Evolutionary conservation across 2,329 filamentous ascomycete species (phyloP).

Genomic region (Pseudogymnoascus sp.): DNA sequence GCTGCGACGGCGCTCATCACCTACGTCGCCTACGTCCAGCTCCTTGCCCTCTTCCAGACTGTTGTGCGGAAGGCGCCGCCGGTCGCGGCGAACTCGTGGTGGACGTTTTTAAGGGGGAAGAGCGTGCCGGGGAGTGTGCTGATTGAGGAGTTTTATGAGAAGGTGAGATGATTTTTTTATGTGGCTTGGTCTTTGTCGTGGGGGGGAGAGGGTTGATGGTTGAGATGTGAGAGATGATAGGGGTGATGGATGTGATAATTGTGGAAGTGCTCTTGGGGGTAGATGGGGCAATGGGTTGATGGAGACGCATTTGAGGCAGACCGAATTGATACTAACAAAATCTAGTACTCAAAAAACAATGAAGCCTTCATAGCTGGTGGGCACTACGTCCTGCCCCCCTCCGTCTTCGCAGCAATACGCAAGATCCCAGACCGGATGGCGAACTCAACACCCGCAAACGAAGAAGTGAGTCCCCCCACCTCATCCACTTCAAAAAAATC

Average conservation of each 20-base stretch:
- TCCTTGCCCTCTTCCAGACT: neutral
- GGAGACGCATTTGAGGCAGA: neutral
- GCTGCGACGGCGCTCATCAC: neutral
- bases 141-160: neutral
- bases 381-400: conserved; percentile 1
- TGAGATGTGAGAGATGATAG: neutral
- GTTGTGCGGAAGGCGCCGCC: neutral
- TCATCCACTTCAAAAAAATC: neutral
- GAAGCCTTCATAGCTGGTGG: neutral
- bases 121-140: neutral
- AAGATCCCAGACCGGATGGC: neutral
- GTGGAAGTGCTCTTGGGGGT: no score
- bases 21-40: neutral
- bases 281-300: neutral
- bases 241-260: neutral
- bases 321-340: neutral
- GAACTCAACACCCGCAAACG: neutral
- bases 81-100: neutral
- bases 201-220: neutral
- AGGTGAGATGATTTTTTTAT: neutral
- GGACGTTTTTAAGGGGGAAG: neutral
- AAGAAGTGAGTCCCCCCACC: neutral
- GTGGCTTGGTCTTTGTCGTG: neutral
- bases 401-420: neutral
- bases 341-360: neutral